Percentiles rank a stretch among this genome's conserved stretches.
phyloP scores from a whole-genome alignment of 2,329 filamentous ascomycete genomes.

The Gnomoniopsis sp. region DNA sequence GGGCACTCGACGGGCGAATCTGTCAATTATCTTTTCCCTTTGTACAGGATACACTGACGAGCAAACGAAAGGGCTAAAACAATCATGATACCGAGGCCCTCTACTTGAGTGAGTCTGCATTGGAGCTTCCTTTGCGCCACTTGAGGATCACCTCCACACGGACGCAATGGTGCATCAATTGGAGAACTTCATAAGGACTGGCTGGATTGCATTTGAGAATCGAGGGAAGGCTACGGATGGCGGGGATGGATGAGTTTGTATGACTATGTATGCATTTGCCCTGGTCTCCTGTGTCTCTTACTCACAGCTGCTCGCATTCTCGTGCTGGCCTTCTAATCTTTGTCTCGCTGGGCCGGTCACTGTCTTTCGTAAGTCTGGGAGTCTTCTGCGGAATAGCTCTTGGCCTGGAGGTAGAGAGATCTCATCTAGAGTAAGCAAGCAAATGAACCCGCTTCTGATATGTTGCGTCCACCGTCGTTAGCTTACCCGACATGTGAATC shows the following conservation, averaged over 20 bases:
- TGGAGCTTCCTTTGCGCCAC: not conserved
- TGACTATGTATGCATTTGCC: constrained; percentile 13
- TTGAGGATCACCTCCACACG: not conserved
- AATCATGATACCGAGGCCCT: constrained; percentile 15
- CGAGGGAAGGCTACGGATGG: not conserved
- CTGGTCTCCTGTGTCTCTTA: not conserved
- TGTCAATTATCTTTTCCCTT: constrained; percentile 3
- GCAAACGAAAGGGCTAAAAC: constrained; percentile 12
- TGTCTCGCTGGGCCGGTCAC: not conserved
- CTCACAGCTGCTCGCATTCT: not conserved
- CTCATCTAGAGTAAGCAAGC: not conserved
- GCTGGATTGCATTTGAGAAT: constrained; percentile 8
- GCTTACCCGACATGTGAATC: too few relatives aligned
- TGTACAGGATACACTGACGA: constrained; percentile 19
- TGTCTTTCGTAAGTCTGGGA: not conserved
- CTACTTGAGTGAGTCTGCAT: not conserved
- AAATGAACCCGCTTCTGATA: not conserved
- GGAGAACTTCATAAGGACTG: not conserved
- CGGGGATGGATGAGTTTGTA: not conserved
- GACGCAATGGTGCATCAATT: not conserved
- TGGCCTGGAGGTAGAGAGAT: not conserved
- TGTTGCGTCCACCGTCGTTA: not conserved
- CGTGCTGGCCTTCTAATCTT: constrained; percentile 1
- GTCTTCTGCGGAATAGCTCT: not conserved
- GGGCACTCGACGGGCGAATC: not conserved